Conservation (phyloP, 257 asterid genomes). For the Nicotiana knightiana region DNA sequence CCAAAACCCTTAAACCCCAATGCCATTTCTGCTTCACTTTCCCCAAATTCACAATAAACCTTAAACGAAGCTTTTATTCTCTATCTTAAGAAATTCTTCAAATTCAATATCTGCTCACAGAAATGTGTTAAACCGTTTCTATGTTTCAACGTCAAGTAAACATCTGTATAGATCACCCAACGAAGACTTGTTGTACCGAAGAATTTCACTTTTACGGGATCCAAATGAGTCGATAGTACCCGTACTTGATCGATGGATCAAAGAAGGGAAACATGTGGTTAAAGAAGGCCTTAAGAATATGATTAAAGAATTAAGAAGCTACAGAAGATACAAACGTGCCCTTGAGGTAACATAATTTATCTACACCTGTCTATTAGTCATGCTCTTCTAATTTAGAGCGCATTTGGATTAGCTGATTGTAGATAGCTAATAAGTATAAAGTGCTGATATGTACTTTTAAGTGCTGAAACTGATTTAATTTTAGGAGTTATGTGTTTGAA, state of each 20-base stretch:
- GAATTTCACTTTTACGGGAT: constrained; percentile 46
- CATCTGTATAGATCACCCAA: neutral
- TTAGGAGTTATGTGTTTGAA: too few species aligned
- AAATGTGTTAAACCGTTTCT: constrained; percentile 4
- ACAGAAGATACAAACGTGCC: constrained; percentile 58
- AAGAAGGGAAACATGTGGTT: constrained; percentile 30
- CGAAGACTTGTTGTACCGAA: constrained; percentile 14
- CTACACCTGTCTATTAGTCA: neutral
- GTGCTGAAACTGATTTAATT: too few species aligned
- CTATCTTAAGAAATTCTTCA: neutral
- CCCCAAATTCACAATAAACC: neutral
- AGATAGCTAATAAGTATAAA: too few species aligned
- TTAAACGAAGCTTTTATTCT: constrained; percentile 8
- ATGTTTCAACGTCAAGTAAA: constrained; percentile 5
- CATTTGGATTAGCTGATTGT: too few species aligned
- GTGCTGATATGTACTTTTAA: too few species aligned
- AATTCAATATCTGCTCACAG: neutral
- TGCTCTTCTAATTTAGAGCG: neutral
- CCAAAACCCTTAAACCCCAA: neutral
- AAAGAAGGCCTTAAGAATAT: constrained; percentile 25
- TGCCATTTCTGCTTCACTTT: neutral
- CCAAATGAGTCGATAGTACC: constrained; percentile 41
- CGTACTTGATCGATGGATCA: constrained; percentile 56
- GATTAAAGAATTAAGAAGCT: constrained; percentile 24
- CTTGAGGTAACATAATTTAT: constrained; percentile 40